These are phyloP conservation scores for Endoconidiophora polonica DNA, from an alignment of 2,329 filamentous ascomycete genomes.

Conservation along the genomic window DNA sequence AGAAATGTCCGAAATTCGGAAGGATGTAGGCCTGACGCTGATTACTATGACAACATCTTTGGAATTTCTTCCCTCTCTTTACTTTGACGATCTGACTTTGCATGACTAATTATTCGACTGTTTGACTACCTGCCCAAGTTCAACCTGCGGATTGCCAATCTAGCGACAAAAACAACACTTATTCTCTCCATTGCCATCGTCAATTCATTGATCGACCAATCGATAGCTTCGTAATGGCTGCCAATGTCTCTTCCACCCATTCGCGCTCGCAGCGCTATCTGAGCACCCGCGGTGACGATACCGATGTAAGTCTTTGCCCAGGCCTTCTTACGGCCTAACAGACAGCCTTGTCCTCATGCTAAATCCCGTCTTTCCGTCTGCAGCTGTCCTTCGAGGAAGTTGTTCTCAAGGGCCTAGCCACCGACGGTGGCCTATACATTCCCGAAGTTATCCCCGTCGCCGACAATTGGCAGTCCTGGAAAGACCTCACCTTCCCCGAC, in stretches of 20 bases:
- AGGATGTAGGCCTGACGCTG: neutral
- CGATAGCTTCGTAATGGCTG: constrained; percentile 22
- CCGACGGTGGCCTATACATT: constrained; percentile 78
- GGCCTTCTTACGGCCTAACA: neutral
- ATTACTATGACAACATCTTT: constrained; percentile 2
- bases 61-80: neutral
- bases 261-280: constrained; percentile 32
- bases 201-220: neutral
- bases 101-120: too few species aligned
- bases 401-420: constrained; percentile 73
- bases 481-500: constrained; percentile 61
- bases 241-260: constrained; percentile 25
- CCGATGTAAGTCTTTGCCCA: constrained; percentile 23
- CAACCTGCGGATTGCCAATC: too few species aligned
- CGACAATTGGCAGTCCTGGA: constrained; percentile 55
- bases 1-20: neutral
- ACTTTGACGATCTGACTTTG: too few species aligned
- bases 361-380: constrained; percentile 4
- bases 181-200: constrained; percentile 7
- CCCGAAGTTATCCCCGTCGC: constrained; percentile 63
- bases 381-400: constrained; percentile 83
- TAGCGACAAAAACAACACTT: neutral
- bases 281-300: constrained; percentile 34
- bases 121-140: too few species aligned
- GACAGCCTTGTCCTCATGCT: neutral